Conservation (phyloP, 1,284 basidiomycete species). For the Marasmius tenuissimus region DNA sequence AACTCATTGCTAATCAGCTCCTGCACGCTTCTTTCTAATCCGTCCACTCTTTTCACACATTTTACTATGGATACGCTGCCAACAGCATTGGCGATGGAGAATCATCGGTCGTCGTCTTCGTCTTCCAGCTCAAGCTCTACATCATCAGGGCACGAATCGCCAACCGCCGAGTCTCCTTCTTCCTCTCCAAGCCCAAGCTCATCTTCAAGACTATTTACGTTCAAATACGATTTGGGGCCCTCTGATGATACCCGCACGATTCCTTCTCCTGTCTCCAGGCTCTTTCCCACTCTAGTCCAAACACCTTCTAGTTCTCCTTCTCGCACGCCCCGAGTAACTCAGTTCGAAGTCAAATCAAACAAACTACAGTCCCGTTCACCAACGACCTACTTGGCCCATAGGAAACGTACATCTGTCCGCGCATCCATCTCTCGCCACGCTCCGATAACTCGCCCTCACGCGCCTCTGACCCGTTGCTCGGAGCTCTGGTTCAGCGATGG, state of each 20-base stretch:
- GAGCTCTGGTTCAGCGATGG: constrained; percentile 41
- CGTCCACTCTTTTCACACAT: not conserved
- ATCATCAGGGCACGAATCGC: constrained; percentile 15
- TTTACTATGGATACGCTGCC: not conserved
- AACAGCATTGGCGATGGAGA: not conserved
- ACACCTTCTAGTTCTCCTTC: constrained; percentile 9
- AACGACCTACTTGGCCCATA: not conserved
- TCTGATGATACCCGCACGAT: not conserved
- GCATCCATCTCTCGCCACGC: not conserved
- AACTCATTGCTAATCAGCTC: not conserved
- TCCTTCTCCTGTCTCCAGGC: not conserved
- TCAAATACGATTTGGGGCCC: not conserved
- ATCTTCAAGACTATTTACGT: not conserved
- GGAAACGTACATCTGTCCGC: not conserved
- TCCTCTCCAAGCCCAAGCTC: not conserved
- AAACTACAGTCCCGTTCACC: not conserved
- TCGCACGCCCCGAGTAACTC: constrained; percentile 33
- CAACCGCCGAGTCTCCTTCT: not conserved
- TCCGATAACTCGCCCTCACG: not conserved
- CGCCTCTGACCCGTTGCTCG: not conserved
- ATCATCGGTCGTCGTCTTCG: not conserved
- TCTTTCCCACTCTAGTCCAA: not conserved
- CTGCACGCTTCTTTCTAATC: not conserved
- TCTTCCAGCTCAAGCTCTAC: constrained; percentile 20
- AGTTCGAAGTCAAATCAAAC: constrained; percentile 14